Evolutionary conservation across 2,329 filamentous ascomycete species (phyloP).

Genomic region (Colletotrichum eremochloae): DNA sequence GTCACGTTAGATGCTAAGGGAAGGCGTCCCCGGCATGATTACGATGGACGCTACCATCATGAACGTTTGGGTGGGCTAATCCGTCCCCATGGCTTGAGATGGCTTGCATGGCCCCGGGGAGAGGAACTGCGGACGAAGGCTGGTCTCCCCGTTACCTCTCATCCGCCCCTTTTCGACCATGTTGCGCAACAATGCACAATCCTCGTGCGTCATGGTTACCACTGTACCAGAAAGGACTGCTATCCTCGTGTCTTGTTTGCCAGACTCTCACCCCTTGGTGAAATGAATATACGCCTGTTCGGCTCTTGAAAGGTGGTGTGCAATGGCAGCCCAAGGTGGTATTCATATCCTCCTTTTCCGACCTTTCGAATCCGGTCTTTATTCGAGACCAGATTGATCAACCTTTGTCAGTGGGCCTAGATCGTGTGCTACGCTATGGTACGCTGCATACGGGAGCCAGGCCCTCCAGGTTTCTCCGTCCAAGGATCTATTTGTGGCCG

Average conservation of each 20-base stretch:
- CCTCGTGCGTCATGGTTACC: neutral
- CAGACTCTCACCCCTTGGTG: neutral
- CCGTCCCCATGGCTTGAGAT: neutral
- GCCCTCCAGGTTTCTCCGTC: neutral
- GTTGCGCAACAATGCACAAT: conserved; percentile 15
- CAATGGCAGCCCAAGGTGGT: neutral
- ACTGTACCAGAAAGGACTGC: neutral
- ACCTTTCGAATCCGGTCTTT: neutral
- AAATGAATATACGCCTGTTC: neutral
- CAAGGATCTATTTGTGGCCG: conserved; percentile 12
- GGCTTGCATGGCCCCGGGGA: neutral
- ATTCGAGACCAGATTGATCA: neutral
- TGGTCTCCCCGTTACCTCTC: neutral
- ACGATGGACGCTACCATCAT: conserved; percentile 4
- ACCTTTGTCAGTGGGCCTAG: conserved; percentile 3
- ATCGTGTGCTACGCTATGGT: conserved; percentile 3
- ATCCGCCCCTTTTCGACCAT: neutral
- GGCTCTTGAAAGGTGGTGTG: neutral
- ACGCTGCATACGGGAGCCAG: conserved; percentile 18
- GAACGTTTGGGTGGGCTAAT: conserved; percentile 1
- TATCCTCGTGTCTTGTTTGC: neutral
- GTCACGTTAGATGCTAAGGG: neutral
- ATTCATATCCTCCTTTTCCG: neutral
- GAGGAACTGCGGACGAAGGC: conserved; percentile 10
- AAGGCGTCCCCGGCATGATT: neutral